These are phyloP conservation scores for Ascochyta fabae DNA, from an alignment of 2,329 filamentous ascomycete species.

Conservation along the genomic window DNA sequence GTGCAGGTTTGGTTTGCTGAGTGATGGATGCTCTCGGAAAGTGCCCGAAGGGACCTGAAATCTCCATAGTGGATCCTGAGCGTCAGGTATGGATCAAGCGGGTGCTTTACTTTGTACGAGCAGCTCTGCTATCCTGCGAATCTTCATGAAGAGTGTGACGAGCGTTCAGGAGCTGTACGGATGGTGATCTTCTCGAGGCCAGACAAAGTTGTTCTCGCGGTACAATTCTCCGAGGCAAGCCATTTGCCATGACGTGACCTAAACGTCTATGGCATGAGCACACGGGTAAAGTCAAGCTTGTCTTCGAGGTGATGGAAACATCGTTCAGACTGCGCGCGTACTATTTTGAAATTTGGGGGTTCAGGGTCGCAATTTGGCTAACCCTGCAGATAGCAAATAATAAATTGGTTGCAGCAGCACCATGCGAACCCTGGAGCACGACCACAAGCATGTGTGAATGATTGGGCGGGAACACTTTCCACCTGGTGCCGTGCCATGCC, in stretches of 20 bases:
- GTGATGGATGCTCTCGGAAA: slow-evolving; percentile 8
- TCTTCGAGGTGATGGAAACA: too few relatives aligned
- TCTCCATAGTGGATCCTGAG: slow-evolving; percentile 10
- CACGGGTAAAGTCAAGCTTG: not conserved
- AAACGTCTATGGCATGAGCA: not conserved
- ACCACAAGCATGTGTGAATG: not conserved
- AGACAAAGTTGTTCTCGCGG: too few relatives aligned
- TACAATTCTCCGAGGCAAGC: not conserved
- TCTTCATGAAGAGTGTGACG: too few relatives aligned
- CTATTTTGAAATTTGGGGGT: too few relatives aligned
- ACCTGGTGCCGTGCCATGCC: slow-evolving; percentile 3
- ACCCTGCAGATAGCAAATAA: not conserved
- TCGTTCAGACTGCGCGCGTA: too few relatives aligned
- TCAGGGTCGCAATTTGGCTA: too few relatives aligned
- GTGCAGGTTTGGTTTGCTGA: not conserved
- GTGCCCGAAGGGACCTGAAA: slow-evolving; percentile 7
- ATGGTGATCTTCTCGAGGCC: too few relatives aligned
- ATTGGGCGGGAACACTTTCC: slow-evolving; percentile 16
- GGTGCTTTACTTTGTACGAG: not conserved
- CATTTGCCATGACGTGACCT: slow-evolving; percentile 3
- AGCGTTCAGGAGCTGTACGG: too few relatives aligned
- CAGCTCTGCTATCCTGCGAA: not conserved
- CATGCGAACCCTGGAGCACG: not conserved
- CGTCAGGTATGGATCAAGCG: not conserved
- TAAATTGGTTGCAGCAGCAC: not conserved